Percentiles rank a stretch among this genome's conserved stretches.
Conservation (phyloP, 495 filamentous ascomycete species). For the Endocarpon pusillum region DNA sequence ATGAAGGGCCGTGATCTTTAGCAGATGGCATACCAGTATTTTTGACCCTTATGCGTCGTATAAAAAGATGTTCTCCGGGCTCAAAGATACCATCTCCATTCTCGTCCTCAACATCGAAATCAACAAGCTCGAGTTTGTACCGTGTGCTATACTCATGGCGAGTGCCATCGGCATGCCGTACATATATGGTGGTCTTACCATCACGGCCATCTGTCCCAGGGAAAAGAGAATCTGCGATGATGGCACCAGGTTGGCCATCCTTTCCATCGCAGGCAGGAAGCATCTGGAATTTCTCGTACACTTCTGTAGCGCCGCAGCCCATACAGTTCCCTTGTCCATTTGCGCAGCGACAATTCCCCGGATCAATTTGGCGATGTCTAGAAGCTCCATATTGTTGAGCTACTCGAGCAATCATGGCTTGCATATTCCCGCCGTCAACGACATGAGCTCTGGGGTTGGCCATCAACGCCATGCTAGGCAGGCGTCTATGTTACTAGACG, state of each 20-base stretch:
- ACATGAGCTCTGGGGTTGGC: no score
- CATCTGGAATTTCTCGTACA: neutral
- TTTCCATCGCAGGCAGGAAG: slow-evolving; percentile 6
- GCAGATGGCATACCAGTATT: slow-evolving; percentile 16
- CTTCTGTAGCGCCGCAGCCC: slow-evolving; percentile 3
- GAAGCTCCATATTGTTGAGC: slow-evolving; percentile 4
- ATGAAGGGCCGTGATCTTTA: no score
- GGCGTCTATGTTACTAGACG: slow-evolving; percentile 1
- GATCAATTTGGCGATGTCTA: slow-evolving; percentile 7
- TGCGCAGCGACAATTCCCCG: slow-evolving; percentile 4
- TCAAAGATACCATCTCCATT: slow-evolving; percentile 29
- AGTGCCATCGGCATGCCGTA: slow-evolving; percentile 15
- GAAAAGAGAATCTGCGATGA: slow-evolving; percentile 6
- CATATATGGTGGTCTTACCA: slow-evolving; percentile 15
- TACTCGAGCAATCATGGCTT: slow-evolving; percentile 2
- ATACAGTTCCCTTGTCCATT: neutral
- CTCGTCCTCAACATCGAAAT: slow-evolving; percentile 26
- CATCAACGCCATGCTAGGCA: no score
- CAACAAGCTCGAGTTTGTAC: slow-evolving; percentile 19
- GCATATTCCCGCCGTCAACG: no score
- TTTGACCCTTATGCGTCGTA: slow-evolving; percentile 22
- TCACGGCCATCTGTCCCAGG: slow-evolving; percentile 11
- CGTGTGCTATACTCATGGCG: slow-evolving; percentile 15
- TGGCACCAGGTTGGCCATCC: slow-evolving; percentile 12
- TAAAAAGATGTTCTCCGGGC: slow-evolving; percentile 25